phyloP scores from a whole-genome alignment of 2,329 filamentous ascomycete species.

The Phaeomoniella chlamydospora region DNA sequence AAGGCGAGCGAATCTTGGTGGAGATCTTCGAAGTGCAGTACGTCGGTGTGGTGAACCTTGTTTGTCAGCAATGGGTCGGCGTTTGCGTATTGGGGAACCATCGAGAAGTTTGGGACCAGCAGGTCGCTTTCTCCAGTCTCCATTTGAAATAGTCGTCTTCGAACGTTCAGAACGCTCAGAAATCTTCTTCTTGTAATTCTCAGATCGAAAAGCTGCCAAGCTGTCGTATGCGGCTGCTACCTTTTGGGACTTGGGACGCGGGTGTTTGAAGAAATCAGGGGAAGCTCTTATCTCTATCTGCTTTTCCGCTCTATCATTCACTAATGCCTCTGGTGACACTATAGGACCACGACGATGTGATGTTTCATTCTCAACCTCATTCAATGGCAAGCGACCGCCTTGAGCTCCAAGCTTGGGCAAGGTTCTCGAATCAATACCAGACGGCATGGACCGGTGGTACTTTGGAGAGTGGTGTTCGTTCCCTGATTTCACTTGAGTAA shows the following conservation, averaged over 20 bases:
- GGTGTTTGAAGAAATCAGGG: neutral
- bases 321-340: neutral
- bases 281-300: neutral
- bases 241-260: neutral
- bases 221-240: neutral
- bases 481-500: neutral
- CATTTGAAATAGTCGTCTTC: too few species aligned
- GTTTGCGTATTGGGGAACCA: neutral
- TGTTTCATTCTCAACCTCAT: neutral
- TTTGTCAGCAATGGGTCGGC: neutral
- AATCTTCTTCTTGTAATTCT: neutral
- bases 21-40: neutral
- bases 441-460: neutral
- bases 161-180: neutral
- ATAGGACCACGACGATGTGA: neutral
- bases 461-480: neutral
- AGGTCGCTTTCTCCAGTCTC: too few species aligned
- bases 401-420: neutral
- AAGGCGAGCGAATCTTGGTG: neutral
- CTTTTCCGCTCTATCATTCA: neutral
- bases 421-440: neutral
- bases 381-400: neutral
- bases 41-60: neutral
- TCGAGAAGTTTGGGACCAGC: neutral
- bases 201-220: neutral